Percentiles rank a stretch among this genome's conserved stretches.
phyloP scores from a whole-genome alignment of 2,329 filamentous ascomycete genomes.

The Xylariomycetidae sp. region DNA sequence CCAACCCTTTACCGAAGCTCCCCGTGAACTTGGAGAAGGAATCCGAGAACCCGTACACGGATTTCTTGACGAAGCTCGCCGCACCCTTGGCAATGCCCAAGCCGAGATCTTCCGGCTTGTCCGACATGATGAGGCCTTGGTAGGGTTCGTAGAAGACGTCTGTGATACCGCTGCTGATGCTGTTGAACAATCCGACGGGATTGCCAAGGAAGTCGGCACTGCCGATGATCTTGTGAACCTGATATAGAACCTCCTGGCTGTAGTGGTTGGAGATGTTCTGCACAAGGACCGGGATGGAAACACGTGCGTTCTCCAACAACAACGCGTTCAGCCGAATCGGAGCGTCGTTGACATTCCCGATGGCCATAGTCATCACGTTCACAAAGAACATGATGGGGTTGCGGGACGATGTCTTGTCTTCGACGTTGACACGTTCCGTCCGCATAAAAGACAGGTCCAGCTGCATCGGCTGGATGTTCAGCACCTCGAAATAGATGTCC shows the following conservation, averaged over 20 bases:
- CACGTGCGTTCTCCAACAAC: constrained; percentile 89
- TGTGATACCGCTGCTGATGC: constrained; percentile 91
- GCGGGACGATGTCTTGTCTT: constrained; percentile 83
- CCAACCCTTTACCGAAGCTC: constrained; percentile 92
- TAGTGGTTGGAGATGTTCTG: constrained; percentile 92
- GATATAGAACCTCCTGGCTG: constrained; percentile 90
- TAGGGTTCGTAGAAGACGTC: constrained; percentile 99
- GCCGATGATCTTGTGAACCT: constrained; percentile 95
- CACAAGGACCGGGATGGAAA: constrained; percentile 78
- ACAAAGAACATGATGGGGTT: constrained; percentile 99
- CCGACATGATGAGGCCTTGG: constrained; percentile 93
- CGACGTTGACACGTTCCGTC: constrained; percentile 92
- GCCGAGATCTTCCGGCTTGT: constrained; percentile 90
- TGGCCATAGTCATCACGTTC: constrained; percentile 98
- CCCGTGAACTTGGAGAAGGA: constrained; percentile 98
- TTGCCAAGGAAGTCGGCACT: constrained; percentile 98
- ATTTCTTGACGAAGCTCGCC: constrained; percentile 97
- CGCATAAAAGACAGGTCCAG: constrained; percentile 95
- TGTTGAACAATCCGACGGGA: constrained; percentile 96
- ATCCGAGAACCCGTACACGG: constrained; percentile 94
- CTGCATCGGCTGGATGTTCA: constrained; percentile 98
- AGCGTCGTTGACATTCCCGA: constrained; percentile 97
- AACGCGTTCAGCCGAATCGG: constrained; percentile 90
- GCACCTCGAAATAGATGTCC: constrained; percentile 95
- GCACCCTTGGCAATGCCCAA: constrained; percentile 95